Evolutionary conservation across 2,329 filamentous ascomycete species (phyloP), one percentile per base, ranked within the genome.

Genomic region (Cryphonectria parasitica): DNA sequence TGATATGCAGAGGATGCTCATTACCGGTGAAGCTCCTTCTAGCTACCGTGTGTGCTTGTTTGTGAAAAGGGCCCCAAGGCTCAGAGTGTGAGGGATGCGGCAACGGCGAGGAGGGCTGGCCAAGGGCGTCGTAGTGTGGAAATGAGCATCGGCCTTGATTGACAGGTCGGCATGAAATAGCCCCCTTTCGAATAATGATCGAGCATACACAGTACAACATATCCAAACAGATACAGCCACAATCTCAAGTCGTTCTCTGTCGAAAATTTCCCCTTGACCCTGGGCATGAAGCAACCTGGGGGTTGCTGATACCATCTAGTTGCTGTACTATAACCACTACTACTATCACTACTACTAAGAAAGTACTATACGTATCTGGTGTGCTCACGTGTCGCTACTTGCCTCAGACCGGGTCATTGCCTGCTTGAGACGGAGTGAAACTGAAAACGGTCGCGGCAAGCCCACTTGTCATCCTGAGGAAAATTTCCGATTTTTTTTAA

Each of bases 361-460:
- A 17, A 22, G n/a, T 6, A 39, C 25, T 3, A 54, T 6, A 19
- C 36, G 36, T 34, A 34, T 34, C 3, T 34, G 28, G 28, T 17
- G 13, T 49, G 22, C 36, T 25, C 64, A 39, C 49, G 49, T 66
- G 49, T 41, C 41, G 28, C 28, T 39, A 52, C 6, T 56, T 56
- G 43, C 41, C 11, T 36, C 58, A 67, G 36, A 41, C 71, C 69
- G 66, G 69, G 58, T 62, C n/a, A 36, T 36, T 63, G 58, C 61
- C 69, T 63, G 62, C 65, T 72, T 66, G 71, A 68, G 63, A 68
- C 36, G 64, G 66, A 56, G 66, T 71, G 65, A 69, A 72, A 69
- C 63, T 62, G 66, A 28, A 65, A 65, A 72, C 64, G 66, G 71
- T 70, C 54, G 66, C 71, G 69, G 49, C 56, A 52, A 68, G 69